A percentile compares a stretch with the other conserved stretches of the same genome.
phyloP scores from a whole-genome alignment of 345 rosid species.

The Citrus mangshanensis region DNA sequence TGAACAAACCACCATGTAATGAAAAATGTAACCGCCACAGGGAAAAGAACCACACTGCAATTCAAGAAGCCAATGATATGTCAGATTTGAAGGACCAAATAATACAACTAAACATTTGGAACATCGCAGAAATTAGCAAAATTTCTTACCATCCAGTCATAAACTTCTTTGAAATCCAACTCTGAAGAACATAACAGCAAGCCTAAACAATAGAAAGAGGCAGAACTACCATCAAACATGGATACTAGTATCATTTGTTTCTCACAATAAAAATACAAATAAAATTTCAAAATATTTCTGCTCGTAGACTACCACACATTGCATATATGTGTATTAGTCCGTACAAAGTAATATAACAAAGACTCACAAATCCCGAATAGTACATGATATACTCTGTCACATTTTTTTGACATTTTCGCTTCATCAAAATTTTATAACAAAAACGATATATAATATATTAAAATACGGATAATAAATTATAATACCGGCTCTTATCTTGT shows the following conservation, averaged over 20 bases:
- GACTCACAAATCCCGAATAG: neutral
- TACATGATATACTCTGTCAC: neutral
- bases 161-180: conserved; percentile 74
- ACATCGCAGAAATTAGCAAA: conserved; percentile 2
- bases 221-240: conserved; percentile 1
- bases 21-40: conserved; percentile 67
- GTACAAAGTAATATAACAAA: neutral
- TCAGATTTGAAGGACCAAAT: conserved; percentile 23
- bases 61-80: conserved; percentile 12
- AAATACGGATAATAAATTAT: neutral
- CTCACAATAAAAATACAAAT: neutral
- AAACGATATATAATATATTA: neutral
- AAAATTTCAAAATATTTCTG: neutral
- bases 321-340: neutral
- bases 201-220: conserved; percentile 41
- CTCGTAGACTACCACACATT: neutral
- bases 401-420: neutral
- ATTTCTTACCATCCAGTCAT: conserved; percentile 69
- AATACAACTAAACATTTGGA: neutral
- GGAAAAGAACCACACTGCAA: conserved; percentile 75
- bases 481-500: neutral
- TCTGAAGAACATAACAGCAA: conserved; percentile 64
- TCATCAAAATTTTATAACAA: neutral
- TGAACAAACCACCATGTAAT: conserved; percentile 74
- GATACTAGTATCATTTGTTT: neutral